Evolutionary conservation across 202 grass and related monocot species (phyloP), one percentile per base, ranked within the genome.

Genomic region (Carex sylvatica): DNA sequence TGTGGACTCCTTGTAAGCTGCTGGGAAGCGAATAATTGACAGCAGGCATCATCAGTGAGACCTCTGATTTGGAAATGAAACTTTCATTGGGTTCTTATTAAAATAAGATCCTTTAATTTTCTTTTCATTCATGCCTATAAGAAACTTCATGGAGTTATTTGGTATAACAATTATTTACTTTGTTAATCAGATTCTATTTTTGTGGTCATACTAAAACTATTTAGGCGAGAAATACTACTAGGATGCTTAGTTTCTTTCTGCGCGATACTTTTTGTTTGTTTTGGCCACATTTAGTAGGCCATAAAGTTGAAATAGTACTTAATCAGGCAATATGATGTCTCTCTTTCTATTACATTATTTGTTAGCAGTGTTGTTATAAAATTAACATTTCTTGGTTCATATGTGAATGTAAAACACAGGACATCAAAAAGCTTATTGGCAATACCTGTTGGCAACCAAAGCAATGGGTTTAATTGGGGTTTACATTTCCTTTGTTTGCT

Each of bases 361-460:
- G 6, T 2, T 76, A 19, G 3, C 26, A 56, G 33, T 76, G 28
- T 76, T 56, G 7, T 33, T 54, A 6, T 56, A 75, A 9, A 18
- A 28, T 15, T 31, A 55, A 15, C 23, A 56, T 33, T 75, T 55
- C 3, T 75, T 2, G 7, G 15, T 75, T 56, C 14, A 1, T 75
- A 51, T 65, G 13, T 81, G 10, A 61, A 62, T 22, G 46, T 52
- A n/a, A 81, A 82, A 66, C 4, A 22, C 84, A 87, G 70, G 47
- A 52, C 58, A 60, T 79, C 86, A 11, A 95, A 95, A 49, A 89
- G 86, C 86, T 91, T 95, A 53, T 83, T 92, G 30, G 93, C 92
- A n/a, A 90, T 97, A 52, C 87, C 95, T 38, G 95, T 93, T 62
- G 95, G 95, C 55, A 90, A n/a, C n/a, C 94, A 83, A 97, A 91